These are phyloP conservation scores for Populus euphratica DNA, from an alignment of 345 rosid species.

Conservation along the genomic window DNA sequence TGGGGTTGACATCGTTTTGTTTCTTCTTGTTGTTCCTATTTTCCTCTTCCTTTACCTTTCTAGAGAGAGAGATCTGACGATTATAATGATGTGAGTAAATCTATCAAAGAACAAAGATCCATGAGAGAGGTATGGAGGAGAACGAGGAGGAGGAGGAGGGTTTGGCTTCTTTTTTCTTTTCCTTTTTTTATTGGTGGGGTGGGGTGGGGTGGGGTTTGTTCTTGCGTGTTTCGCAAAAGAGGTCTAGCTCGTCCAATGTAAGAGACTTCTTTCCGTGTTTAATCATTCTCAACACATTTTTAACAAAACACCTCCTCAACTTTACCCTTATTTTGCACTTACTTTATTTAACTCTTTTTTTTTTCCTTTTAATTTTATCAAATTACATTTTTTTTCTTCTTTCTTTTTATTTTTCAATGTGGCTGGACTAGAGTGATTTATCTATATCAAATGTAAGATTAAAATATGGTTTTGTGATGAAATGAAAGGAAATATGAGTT, in stretches of 20 bases:
- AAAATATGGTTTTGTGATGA: too few relatives aligned
- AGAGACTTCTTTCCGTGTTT: neutral
- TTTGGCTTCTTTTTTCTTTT: neutral
- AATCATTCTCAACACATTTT: neutral
- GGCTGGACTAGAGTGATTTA: neutral
- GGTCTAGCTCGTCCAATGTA: neutral
- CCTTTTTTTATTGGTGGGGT: neutral
- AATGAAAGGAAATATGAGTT: neutral
- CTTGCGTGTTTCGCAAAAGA: neutral
- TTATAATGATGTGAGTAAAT: neutral
- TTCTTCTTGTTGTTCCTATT: neutral
- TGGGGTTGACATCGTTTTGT: conserved; percentile 26
- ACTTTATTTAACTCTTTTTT: neutral
- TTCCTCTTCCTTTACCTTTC: neutral
- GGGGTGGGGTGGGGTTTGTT: neutral
- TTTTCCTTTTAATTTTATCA: neutral
- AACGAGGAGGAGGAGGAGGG: neutral
- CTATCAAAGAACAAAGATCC: neutral
- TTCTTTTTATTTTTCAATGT: neutral
- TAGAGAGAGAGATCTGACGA: neutral
- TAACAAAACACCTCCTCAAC: neutral
- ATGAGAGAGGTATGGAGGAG: neutral
- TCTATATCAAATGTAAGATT: neutral
- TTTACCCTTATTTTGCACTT: neutral
- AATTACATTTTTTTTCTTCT: neutral